Base-by-base conservation (phyloP, 1,284 basidiomycete species). In the Neonothopanus nambi region DNA sequence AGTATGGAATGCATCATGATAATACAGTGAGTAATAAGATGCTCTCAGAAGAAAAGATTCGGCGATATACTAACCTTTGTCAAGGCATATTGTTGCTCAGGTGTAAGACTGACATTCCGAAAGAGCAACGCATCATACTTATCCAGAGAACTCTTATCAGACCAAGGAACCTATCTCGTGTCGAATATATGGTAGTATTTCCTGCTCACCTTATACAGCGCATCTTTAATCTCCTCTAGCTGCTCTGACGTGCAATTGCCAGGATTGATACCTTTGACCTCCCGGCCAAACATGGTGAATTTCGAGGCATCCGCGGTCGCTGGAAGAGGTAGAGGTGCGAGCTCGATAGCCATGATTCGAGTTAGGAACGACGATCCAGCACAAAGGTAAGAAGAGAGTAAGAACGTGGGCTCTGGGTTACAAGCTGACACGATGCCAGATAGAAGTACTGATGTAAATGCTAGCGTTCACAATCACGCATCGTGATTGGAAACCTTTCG, bases 61-160 rank as follows among this genome's bases (percentile, higher is more conserved):
- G 12, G 21, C 21, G 48, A n/a, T 24, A 55, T 18, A 57, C 71
- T 44, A 56, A 87, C 90, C 78, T 91, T 91, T 6, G 91, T 93
- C 56, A 94, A 69, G 15, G 82, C 81, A 67, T 87, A 93, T 66
- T 94, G 91, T 66, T 91, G 85, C 68, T 91, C 88, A 0, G 92
- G 91, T 2, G 84, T 82, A 24, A 94, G 67, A 35, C 79, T 73
- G 28, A 79, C 78, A 63, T 87, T 70, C 51, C 87, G 79, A 74
- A 94, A 93, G 48, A 94, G 76, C 26, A 94, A 77, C 26, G 80
- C 81, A 48, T 81, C 80, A 61, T 94, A 77, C 89, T 93, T n/a
- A n/a, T n/a, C n/a, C n/a, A n/a, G n/a, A 56, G 35, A 0, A 6
- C 15, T 20, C 9, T 35, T 18, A 18, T 26, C 13, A 46, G 28